Evolutionary conservation across 2,329 filamentous ascomycete species (phyloP).

Genomic region (Exophiala spinifera): DNA sequence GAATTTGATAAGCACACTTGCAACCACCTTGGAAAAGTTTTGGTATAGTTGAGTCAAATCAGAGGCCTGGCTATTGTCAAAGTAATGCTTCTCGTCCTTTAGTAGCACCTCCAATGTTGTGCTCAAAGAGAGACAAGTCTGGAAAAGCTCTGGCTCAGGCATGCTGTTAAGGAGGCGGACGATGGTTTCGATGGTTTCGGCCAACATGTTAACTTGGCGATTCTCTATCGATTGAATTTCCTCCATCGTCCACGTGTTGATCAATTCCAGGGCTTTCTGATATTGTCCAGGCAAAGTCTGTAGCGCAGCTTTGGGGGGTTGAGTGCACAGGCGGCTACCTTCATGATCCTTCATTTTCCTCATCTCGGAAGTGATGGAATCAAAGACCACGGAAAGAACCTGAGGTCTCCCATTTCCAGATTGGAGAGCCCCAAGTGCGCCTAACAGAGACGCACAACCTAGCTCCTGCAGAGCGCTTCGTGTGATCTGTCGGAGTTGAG

Average conservation of each 20-base stretch:
- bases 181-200: background rate
- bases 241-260: constrained; percentile 4
- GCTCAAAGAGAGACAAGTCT: constrained; percentile 1
- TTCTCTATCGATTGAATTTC: constrained; percentile 1
- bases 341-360: background rate
- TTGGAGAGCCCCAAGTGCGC: constrained; percentile 6
- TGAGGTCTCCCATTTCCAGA: background rate
- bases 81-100: constrained; percentile 32
- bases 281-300: constrained; percentile 5
- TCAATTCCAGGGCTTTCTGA: constrained; percentile 11
- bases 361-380: constrained; percentile 1
- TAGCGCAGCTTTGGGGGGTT: background rate
- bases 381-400: constrained; percentile 6
- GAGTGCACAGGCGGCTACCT: background rate
- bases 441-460: constrained; percentile 45
- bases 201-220: no score
- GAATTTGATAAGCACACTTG: constrained; percentile 9
- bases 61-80: constrained; percentile 14
- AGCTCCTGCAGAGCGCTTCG: constrained; percentile 50
- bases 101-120: constrained; percentile 36
- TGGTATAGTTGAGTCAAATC: background rate
- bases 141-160: background rate
- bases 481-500: constrained; percentile 51
- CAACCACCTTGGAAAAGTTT: constrained; percentile 3
- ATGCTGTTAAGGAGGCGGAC: constrained; percentile 1